Base-by-base conservation (phyloP, 2,329 filamentous ascomycete species). In the Colletotrichum kahawae region DNA sequence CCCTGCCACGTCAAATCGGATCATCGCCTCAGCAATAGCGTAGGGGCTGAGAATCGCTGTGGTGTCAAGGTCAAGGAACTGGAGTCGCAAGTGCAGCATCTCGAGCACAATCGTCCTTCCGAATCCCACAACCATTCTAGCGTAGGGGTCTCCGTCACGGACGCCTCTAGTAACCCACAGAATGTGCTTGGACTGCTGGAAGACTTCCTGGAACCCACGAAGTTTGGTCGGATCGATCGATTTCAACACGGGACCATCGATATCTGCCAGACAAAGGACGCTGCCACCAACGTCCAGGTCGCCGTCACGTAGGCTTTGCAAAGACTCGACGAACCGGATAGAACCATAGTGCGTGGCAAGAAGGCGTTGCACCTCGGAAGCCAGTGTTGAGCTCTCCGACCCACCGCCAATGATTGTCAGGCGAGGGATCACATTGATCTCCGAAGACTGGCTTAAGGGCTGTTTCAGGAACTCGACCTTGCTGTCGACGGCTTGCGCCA, bases 161-260 rank as follows among this genome's bases (percentile, higher is more conserved):
- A 69, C 43, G 4, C 79, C 79, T 14, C 59, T 31, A 2, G 79
- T 78, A 18, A 77, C 76, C 78, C 78, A 80, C 14, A 80, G 70
- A 9, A 80, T 70, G 7, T 67, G 70, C 4, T 60, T 70, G 2
- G 66, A 67, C 18, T 71, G 24, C 7, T 75, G 64, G 18, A 76
- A 77, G 12, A 80, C 10, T 12, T 59, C 57, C 33, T 80, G 77
- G 13, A 80, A 56, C 7, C 69, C 74, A 1, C 73, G 69, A 59
- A 79, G 71, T 13, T 71, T 78, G 3, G 36, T 56, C 83, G 85
- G 57, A 1, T 79, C 70, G 14, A 88, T 79, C 21, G 84, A 82
- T 7, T 80, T 78, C 12, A 83, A 77, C 12, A 84, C 77, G 8
- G 75, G 66, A 12, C 70, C 68, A 6, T 80, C 77, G 5, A 75